phyloP scores from a whole-genome alignment of 2,329 filamentous ascomycete species.

The Myriosclerotinia curreyana region DNA sequence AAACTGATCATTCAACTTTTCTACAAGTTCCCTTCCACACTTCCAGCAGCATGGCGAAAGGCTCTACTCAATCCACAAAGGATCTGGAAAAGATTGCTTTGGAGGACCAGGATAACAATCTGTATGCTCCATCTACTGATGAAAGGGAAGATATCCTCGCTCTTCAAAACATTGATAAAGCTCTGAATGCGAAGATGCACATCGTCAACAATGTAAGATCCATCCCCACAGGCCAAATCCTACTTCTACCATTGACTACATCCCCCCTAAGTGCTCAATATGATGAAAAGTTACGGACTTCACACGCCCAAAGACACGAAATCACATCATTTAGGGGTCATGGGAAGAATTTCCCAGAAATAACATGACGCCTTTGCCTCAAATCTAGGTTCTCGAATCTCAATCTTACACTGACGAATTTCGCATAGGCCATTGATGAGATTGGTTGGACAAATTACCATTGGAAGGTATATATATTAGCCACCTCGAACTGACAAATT shows the following conservation, averaged over 20 bases:
- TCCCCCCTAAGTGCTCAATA: conserved; percentile 5
- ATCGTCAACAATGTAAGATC: conserved; percentile 61
- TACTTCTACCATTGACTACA: background rate
- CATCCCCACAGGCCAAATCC: conserved; percentile 13
- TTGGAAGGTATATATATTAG: conserved; percentile 42
- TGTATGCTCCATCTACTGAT: conserved; percentile 22
- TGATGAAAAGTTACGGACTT: background rate
- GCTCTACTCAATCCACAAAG: conserved; percentile 8
- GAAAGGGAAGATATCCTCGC: conserved; percentile 50
- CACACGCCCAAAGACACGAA: background rate
- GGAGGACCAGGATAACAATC: conserved; percentile 19
- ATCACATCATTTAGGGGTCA: background rate
- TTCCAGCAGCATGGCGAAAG: background rate
- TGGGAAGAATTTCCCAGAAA: background rate
- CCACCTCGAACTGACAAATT: background rate
- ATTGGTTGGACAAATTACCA: conserved; percentile 54
- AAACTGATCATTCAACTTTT: background rate
- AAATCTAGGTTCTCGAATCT: background rate
- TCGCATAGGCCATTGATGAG: conserved; percentile 47
- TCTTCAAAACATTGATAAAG: conserved; percentile 57
- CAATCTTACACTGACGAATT: conserved; percentile 10
- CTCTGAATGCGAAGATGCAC: conserved; percentile 64
- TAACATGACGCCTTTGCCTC: background rate
- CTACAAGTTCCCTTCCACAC: background rate
- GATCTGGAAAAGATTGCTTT: conserved; percentile 23